Percentiles rank a stretch among this genome's conserved stretches.
Conservation (phyloP, 345 rosid genomes). For the Pugionium cornutum region DNA sequence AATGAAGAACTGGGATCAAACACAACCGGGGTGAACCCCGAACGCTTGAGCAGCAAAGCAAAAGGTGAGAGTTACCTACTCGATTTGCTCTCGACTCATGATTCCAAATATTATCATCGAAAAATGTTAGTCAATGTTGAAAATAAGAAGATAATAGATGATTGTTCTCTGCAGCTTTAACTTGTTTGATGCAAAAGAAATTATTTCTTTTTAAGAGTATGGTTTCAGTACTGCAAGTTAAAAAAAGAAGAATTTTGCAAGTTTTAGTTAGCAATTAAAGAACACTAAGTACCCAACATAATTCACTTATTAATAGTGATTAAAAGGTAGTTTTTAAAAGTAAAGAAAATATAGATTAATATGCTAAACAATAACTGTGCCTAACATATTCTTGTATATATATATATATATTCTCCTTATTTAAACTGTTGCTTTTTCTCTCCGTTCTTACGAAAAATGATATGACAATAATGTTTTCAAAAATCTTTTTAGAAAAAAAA, state of each 20-base stretch:
- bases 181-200: background rate
- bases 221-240: too few species aligned
- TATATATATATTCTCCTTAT: conserved; percentile 20
- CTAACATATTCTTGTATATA: conserved; percentile 34
- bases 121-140: background rate
- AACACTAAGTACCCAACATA: background rate
- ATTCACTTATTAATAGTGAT: background rate
- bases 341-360: background rate
- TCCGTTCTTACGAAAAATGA: conserved; percentile 37
- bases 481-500: conserved; percentile 7
- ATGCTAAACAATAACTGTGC: conserved; percentile 30
- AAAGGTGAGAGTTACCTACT: too few species aligned
- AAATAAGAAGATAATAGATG: conserved; percentile 2
- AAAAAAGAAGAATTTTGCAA: background rate
- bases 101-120: background rate
- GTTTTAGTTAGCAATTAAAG: background rate
- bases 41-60: too few species aligned
- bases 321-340: background rate
- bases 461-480: conserved; percentile 15
- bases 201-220: too few species aligned
- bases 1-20: background rate
- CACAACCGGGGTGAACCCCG: too few species aligned
- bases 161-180: background rate
- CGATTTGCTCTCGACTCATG: too few species aligned
- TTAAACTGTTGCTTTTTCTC: conserved; percentile 42